Evolutionary conservation across 2,329 filamentous ascomycete genomes (phyloP).

Genomic region (Clarireedia hainanense): DNA sequence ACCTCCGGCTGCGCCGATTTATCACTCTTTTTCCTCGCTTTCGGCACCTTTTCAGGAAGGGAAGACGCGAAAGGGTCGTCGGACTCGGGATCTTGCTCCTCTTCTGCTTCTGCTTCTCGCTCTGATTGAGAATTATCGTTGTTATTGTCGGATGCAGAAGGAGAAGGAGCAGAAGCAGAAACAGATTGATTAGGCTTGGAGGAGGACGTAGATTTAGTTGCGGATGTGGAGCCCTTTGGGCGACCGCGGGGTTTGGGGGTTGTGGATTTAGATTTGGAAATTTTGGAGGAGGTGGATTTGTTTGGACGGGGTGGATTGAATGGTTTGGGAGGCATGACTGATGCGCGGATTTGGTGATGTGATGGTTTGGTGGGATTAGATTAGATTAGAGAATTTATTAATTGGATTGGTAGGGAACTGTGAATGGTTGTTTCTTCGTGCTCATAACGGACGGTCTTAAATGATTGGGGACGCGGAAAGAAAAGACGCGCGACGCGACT

Average conservation of each 20-base stretch:
- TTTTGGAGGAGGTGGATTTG: conserved; percentile 9
- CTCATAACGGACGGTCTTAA: neutral
- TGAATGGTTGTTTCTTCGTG: no score
- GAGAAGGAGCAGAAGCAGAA: neutral
- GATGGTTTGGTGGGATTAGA: neutral
- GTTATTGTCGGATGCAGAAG: neutral
- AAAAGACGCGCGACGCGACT: no score
- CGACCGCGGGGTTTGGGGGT: conserved; percentile 10
- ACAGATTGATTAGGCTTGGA: neutral
- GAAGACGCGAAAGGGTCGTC: conserved; percentile 13
- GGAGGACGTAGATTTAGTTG: neutral
- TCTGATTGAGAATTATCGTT: neutral
- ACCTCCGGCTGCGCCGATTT: neutral
- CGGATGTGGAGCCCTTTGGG: conserved; percentile 10
- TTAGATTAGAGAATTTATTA: neutral
- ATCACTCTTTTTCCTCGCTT: neutral
- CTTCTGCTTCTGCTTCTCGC: neutral
- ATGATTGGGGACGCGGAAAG: neutral
- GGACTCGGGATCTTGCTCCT: neutral
- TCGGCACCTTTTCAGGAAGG: neutral
- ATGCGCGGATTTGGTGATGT: neutral
- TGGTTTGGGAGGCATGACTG: conserved; percentile 24
- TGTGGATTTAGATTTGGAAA: neutral
- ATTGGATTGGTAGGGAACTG: neutral
- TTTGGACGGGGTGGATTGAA: conserved; percentile 26